Percentiles rank a stretch among this genome's conserved stretches.
phyloP scores from a whole-genome alignment of 768 basidiomycete genomes.

The Rhodotorula diobovata region DNA sequence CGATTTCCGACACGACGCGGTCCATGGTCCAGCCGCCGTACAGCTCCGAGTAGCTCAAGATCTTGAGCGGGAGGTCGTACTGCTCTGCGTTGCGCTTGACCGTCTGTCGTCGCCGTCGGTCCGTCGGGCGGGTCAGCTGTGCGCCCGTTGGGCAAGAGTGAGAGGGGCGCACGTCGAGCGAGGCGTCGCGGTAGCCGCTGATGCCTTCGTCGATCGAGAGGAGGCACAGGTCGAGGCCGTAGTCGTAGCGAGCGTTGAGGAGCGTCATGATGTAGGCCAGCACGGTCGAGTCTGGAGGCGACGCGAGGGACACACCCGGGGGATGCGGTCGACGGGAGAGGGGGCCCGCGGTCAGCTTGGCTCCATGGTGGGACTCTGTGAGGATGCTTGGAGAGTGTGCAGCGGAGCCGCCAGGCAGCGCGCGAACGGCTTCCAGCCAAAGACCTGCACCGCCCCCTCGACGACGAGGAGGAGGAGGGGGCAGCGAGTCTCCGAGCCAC shows the following conservation, averaged over 20 bases:
- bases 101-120: constrained; percentile 64
- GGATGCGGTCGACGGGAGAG: no score
- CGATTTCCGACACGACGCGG: constrained; percentile 84
- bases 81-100: constrained; percentile 96
- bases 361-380: no score
- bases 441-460: neutral
- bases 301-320: neutral
- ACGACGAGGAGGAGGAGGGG: no score
- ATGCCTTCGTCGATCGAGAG: constrained; percentile 99
- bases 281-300: constrained; percentile 79
- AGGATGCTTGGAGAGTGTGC: no score
- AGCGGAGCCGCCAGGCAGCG: no score
- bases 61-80: constrained; percentile 91
- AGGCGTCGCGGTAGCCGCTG: constrained; percentile 91
- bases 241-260: constrained; percentile 86
- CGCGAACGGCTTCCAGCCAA: no score
- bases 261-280: constrained; percentile 95
- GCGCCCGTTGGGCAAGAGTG: neutral
- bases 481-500: no score
- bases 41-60: constrained; percentile 88
- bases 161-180: constrained; percentile 65
- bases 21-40: constrained; percentile 99
- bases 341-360: no score
- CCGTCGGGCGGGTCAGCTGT: neutral
- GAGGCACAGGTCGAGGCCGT: constrained; percentile 82